These are phyloP conservation scores for Verbena officinalis DNA, from an alignment of 257 asterid species.

Conservation along the genomic window DNA sequence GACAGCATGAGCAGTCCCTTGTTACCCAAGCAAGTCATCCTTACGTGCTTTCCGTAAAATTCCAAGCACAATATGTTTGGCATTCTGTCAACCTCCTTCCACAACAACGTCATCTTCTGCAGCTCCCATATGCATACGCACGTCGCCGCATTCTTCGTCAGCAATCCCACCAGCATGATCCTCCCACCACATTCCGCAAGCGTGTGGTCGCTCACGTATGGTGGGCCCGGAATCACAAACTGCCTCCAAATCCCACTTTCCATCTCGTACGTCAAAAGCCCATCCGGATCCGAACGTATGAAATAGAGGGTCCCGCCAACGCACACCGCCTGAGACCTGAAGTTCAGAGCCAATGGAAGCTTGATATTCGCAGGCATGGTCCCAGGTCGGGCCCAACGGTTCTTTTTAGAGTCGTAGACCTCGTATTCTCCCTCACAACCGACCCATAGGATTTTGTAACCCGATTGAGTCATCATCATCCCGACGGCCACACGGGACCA, in stretches of 20 bases:
- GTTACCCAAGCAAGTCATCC: constrained; percentile 96
- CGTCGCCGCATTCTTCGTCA: constrained; percentile 89
- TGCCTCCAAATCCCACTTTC: constrained; percentile 70
- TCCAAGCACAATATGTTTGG: constrained; percentile 99
- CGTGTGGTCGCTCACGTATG: constrained; percentile 62
- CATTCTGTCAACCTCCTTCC: constrained; percentile 99
- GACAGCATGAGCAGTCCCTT: constrained; percentile 89
- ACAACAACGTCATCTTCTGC: constrained; percentile 93
- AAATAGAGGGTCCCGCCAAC: constrained; percentile 62
- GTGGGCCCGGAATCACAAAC: constrained; percentile 66
- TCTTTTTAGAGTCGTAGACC: constrained; percentile 62
- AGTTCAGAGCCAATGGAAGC: constrained; percentile 81
- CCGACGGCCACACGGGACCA: constrained; percentile 96
- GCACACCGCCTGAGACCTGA: constrained; percentile 78
- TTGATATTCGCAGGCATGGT: constrained; percentile 59
- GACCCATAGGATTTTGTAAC: constrained; percentile 86
- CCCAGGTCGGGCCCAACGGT: constrained; percentile 78
- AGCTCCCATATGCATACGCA: constrained; percentile 99
- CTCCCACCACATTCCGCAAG: constrained; percentile 82
- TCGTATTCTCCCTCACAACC: constrained; percentile 84
- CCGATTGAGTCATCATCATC: constrained; percentile 58
- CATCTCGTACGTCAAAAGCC: constrained; percentile 74
- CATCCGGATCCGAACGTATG: constrained; percentile 88
- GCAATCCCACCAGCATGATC: constrained; percentile 90
- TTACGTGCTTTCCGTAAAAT: constrained; percentile 95